Evolutionary conservation across 2,329 filamentous ascomycete genomes (phyloP).

Genomic region (Colletotrichum eleusines): DNA sequence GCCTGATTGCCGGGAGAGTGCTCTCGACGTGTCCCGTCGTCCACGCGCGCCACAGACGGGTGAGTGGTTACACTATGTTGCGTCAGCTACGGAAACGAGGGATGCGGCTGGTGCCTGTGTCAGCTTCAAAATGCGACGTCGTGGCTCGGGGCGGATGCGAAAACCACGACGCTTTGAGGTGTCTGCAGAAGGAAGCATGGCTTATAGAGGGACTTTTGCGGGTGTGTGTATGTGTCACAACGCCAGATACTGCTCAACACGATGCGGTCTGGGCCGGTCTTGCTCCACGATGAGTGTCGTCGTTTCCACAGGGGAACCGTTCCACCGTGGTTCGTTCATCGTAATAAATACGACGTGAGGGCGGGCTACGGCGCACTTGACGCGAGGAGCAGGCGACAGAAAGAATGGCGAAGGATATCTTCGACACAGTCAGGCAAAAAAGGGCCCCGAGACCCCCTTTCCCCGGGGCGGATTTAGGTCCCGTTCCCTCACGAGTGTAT

Average conservation of each 20-base stretch:
- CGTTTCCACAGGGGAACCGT: not conserved
- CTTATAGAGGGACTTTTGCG: not conserved
- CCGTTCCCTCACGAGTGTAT: not conserved
- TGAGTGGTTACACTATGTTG: not conserved
- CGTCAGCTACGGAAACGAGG: not conserved
- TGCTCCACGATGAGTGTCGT: not conserved
- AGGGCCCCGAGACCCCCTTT: not conserved
- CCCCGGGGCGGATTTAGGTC: not conserved
- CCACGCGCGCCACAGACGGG: too few relatives aligned
- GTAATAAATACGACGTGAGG: not conserved
- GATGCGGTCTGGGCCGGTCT: not conserved
- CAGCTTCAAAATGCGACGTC: conserved; percentile 16
- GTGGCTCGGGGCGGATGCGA: conserved; percentile 2
- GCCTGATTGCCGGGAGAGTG: not conserved
- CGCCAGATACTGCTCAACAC: not conserved
- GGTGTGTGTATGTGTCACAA: not conserved
- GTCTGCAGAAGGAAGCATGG: not conserved
- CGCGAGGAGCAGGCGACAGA: not conserved
- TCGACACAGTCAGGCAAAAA: not conserved
- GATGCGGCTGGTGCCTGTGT: conserved; percentile 1
- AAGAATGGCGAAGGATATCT: not conserved
- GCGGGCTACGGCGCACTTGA: too few relatives aligned
- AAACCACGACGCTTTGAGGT: not conserved
- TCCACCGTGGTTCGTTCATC: not conserved
- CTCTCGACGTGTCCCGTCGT: not conserved